Percentiles rank a stretch among this genome's conserved stretches.
Evolutionary conservation across 1,284 basidiomycete species (phyloP).

Genomic region (Mixia osmundae): DNA sequence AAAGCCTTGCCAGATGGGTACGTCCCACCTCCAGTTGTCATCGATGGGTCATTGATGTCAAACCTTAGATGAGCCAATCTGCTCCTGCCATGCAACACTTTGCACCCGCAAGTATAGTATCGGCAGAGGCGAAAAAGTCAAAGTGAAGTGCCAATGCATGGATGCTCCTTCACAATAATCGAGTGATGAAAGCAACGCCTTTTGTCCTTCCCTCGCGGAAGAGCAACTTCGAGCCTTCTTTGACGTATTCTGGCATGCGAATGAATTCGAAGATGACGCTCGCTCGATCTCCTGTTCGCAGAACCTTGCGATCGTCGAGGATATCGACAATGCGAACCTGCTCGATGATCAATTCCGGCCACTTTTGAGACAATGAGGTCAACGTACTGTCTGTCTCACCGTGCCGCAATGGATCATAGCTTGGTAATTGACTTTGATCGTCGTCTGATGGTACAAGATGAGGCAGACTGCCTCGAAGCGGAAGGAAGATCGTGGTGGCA

Average conservation of each 20-base stretch:
- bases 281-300: slow-evolving; percentile 72
- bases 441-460: slow-evolving; percentile 76
- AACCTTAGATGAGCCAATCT: too few species aligned
- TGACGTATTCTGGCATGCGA: slow-evolving; percentile 74
- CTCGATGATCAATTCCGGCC: too few species aligned
- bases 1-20: slow-evolving; percentile 25
- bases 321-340: neutral
- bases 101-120: too few species aligned
- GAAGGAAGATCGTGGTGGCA: slow-evolving; percentile 45
- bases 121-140: too few species aligned
- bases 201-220: slow-evolving; percentile 86
- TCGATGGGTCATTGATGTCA: too few species aligned
- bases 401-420: slow-evolving; percentile 28
- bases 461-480: slow-evolving; percentile 65
- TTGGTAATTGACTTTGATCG: slow-evolving; percentile 69
- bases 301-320: slow-evolving; percentile 38
- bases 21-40: neutral
- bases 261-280: slow-evolving; percentile 68
- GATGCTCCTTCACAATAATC: too few species aligned
- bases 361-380: too few species aligned
- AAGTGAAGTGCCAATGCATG: neutral
- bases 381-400: slow-evolving; percentile 70
- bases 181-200: too few species aligned
- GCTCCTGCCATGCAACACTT: too few species aligned
- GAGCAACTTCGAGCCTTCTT: slow-evolving; percentile 70